phyloP scores from a whole-genome alignment of 2,329 filamentous ascomycete species.

The Colletotrichum limetticola region DNA sequence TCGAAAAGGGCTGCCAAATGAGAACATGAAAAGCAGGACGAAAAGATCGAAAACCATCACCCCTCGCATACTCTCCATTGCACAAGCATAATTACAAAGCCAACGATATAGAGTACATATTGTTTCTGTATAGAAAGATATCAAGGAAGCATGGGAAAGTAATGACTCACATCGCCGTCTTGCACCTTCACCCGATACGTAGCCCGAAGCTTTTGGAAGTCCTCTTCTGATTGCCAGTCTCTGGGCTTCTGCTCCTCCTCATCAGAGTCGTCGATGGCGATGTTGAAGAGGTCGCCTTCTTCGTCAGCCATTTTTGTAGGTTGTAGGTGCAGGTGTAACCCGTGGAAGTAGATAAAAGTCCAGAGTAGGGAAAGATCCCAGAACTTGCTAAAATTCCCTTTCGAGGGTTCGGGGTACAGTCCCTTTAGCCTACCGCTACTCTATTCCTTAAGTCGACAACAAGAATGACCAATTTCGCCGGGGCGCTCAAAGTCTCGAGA shows the following conservation, averaged over 20 bases:
- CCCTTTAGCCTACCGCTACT: background rate
- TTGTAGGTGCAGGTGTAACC: no score
- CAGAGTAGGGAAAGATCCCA: no score
- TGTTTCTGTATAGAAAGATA: background rate
- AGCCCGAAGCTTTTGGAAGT: constrained; percentile 57
- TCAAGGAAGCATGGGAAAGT: background rate
- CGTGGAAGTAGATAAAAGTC: no score
- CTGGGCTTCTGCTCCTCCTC: constrained; percentile 44
- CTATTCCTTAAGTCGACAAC: background rate
- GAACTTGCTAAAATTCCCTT: background rate
- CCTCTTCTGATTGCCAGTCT: constrained; percentile 59
- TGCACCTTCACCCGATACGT: constrained; percentile 61
- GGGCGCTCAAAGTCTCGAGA: background rate
- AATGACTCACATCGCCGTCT: constrained; percentile 62
- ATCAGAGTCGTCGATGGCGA: constrained; percentile 46
- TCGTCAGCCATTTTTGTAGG: constrained; percentile 32
- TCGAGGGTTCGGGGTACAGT: background rate
- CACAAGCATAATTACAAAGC: background rate
- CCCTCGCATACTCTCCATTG: background rate
- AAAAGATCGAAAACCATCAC: background rate
- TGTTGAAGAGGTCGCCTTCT: constrained; percentile 47
- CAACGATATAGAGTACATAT: background rate
- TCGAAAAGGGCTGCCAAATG: background rate
- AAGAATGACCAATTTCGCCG: background rate
- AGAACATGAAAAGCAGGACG: background rate